These are phyloP conservation scores for Podaxis sp. DNA, from an alignment of 768 basidiomycete genomes.

Conservation along the genomic window DNA sequence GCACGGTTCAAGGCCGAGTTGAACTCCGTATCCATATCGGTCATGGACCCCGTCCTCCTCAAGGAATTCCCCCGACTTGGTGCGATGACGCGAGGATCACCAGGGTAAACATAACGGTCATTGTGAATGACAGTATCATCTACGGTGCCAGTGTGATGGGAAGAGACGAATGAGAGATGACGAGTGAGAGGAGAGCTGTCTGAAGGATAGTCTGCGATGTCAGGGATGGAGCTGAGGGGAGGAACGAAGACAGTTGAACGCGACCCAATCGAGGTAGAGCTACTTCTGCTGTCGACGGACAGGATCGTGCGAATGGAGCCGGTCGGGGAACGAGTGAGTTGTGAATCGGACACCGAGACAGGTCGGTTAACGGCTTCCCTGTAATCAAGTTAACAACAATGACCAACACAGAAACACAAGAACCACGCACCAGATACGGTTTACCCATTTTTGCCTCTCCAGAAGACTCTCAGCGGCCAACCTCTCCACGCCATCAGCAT, in stretches of 20 bases:
- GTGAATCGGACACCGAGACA: conserved; percentile 39
- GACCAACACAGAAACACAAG: conserved; percentile 5
- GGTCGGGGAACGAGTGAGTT: conserved; percentile 46
- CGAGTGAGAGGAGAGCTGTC: conserved; percentile 33
- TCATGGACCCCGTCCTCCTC: conserved; percentile 58
- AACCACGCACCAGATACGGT: conserved; percentile 73
- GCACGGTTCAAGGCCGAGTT: conserved; percentile 49
- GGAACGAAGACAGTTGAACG: conserved; percentile 78
- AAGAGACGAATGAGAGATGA: conserved; percentile 48
- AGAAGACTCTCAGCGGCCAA: conserved; percentile 85
- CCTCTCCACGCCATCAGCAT: conserved; percentile 86
- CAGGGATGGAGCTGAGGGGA: conserved; percentile 66
- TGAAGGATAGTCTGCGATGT: conserved; percentile 58
- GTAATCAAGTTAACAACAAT: conserved; percentile 6
- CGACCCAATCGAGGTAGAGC: conserved; percentile 51
- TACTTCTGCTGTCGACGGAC: conserved; percentile 47
- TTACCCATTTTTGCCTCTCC: conserved; percentile 89
- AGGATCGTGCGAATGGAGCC: conserved; percentile 68
- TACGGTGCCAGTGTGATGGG: conserved; percentile 62
- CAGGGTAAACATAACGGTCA: conserved; percentile 66
- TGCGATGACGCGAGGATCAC: conserved; percentile 71
- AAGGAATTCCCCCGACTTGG: conserved; percentile 46
- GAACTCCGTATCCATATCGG: conserved; percentile 57
- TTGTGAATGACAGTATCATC: conserved; percentile 73
- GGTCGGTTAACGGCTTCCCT: conserved; percentile 81